Base-by-base conservation (phyloP, 1,284 basidiomycete species). In the Trichosporon sp. region DNA sequence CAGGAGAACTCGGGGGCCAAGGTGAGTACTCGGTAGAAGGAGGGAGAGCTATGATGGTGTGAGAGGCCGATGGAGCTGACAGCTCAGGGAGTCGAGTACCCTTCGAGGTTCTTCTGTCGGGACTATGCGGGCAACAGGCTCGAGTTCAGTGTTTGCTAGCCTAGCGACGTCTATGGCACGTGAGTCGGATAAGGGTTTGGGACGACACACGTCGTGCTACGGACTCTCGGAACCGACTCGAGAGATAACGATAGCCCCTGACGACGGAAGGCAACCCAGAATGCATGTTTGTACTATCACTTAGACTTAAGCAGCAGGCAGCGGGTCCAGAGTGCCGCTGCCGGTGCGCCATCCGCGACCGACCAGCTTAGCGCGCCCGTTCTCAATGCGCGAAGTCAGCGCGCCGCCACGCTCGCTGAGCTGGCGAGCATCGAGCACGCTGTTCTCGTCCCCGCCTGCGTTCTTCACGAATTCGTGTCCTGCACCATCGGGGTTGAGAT, bases 91-190 rank as follows among this genome's bases (percentile, higher is more conserved):
- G 69, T 71, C 23, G 78, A 79, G 61, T 78, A 78, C 56, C 76
- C 75, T 3, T 71, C 73, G 10, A 62, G 78, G 36, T 80, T 80
- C 73, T 80, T 80, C 59, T 74, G 70, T 3, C 68, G 72, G 19
- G 78, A 80, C 64, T 80, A 73, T 46, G 76, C 78, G 1, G 74
- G 74, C 8, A 80, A 80, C 67, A 68, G 77, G 52, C 66, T 80
- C 9, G 78, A 79, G 65, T 80, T 80, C 36, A 56, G 58, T 16
- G 66, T 67, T 2, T 54, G 49, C 49, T 54, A 54, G 27, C 25
- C 16, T 16, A 37, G 34, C 34, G 34, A 16, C 34, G n/a, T n/a
- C n/a, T n/a, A n/a, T n/a, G n/a, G n/a, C n/a, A n/a, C n/a, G n/a
- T n/a, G n/a, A n/a, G n/a, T n/a, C n/a, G n/a, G n/a, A n/a, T n/a